Base-by-base conservation (phyloP, 495 filamentous ascomycete genomes). In the Penicillium waksmanii region DNA sequence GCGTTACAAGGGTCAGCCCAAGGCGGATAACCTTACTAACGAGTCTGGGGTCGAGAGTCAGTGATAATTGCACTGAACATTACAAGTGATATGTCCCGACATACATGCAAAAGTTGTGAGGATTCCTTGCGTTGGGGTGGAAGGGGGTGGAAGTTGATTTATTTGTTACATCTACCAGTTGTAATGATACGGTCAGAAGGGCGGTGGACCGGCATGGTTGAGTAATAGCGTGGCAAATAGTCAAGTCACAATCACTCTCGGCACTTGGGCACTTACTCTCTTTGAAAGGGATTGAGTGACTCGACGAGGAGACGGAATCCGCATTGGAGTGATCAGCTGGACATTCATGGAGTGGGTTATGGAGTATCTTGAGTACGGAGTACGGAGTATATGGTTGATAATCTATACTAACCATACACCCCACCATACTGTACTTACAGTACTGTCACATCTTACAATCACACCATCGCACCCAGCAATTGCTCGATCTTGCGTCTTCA, bases 381-480 rank as follows among this genome's bases (percentile, higher is more conserved):
- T 2, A 36, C 10, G 34, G 34, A 13, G 10, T 10, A 36, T 2
- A 36, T 10, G 13, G 10, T 10, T 10, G 34, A 36, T 36, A 36
- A 2, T 36, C 34, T 38, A 12, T 38, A 38, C 36, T n/a, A n/a
- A 4, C 4, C 3, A 9, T 1, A 9, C 10, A 11, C 13, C 13
- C 10, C 51, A 51, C 35, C n/a, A 35, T 51, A 51, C 56, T 34
- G 48, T 56, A 48, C n/a, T n/a, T 42, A 46, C 23, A n/a, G 7
- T 42, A 40, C 7, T 42, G 15, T 17, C 38, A 27, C 27, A 56
- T 36, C 43, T 17, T 31, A 48, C 42, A 47, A 78, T 78, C 74
- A 77, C 76, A 78, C 73, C 76, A 78, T 78, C 74, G 67, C 56
- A 62, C 59, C 57, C 52, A 47, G 60, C n/a, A 57, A 77, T 78